Evolutionary conservation across 2,329 filamentous ascomycete genomes (phyloP), one percentile per base, ranked within the genome.

Genomic region (Aspergillus pseudoviridinutans): DNA sequence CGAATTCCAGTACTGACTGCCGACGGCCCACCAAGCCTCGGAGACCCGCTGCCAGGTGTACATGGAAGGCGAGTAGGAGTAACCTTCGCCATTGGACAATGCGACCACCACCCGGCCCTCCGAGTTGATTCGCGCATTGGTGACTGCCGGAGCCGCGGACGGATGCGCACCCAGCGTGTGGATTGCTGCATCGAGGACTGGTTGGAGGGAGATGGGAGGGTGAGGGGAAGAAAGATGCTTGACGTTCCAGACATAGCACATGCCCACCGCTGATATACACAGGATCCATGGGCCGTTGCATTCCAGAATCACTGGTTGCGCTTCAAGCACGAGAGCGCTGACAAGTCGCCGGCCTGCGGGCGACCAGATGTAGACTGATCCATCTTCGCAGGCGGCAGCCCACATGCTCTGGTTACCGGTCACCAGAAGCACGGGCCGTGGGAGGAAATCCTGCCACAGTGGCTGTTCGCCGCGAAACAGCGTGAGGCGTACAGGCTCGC

Each of bases 1-100:
- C 0, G 92, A 95, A 74, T 99, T 97, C 95, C 94, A 99, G 73
- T 99, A 99, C 71, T 99, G 94, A 65, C 91, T 96, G 20, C 92
- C 92, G 0, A 97, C 92, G 0, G 93, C 93, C 92, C 94, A 99
- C 94, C 94, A 99, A 1, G 91, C 84, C 71, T 99, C 95, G 2
- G 92, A 96, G n/a, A 99, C 81, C 9, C 92, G 87, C 74, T 97
- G 93, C 94, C 94, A 99, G 7, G 87, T 85, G 73, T 87, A 93
- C 88, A 99, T 90, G 20, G 83, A 82, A 0, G 89, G 84, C 1
- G 90, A 90, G 75, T 99, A 99, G 54, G 87, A 87, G 75, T 92
- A 99, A 1, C 94, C 94, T 66, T 99, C 93, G 22, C 94, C 94
- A 66, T 97, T 97, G 25, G 89, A 94, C 58, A 99, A 82, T 0